Base-by-base conservation (phyloP, 1,284 basidiomycete genomes). In the Ganoderma lucidum region DNA sequence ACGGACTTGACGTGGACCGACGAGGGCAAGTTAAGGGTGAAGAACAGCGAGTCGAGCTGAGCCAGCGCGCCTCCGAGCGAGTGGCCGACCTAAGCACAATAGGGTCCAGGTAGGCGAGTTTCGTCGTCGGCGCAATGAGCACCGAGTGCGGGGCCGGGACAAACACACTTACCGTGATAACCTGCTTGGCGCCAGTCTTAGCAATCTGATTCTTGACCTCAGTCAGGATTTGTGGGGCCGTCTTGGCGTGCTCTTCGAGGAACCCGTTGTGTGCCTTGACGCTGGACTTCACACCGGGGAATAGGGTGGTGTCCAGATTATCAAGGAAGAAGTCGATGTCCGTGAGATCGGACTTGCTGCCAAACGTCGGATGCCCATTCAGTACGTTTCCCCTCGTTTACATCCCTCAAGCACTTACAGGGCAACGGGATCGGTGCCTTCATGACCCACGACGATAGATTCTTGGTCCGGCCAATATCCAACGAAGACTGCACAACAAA, bases 401-500 rank as follows among this genome's bases (percentile, higher is more conserved):
- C 3, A 23, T 28, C 10, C 19, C 19, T 9, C 12, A 37, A 48
- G 19, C 2, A 75, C 79, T 37, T 44, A 81, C 81, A 88, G 75
- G 67, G 86, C 75, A 3, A 81, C 81, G 5, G 86, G 84, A 72
- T 88, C 86, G 1, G 87, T 87, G 35, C 87, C 86, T 73, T 88
- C 78, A 70, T 88, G 86, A 1, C 82, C 80, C 28, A 88, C 84
- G 12, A 88, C 82, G 12, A 87, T 82, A n/a, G 83, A 80, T 58
- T 85, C 82, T 62, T 83, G 76, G 10, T 78, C 69, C 3, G 84
- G 83, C 79, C 83, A 85, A 69, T 82, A 87, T 32, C 85, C 84
- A 44, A 87, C 83, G 70, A 82, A 86, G 75, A 79, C 84, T 85
- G 56, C 8, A 71, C 45, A 59, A 68, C 35, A 51, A 53, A 28